A percentile compares a stretch with the other conserved stretches of the same genome.
These are phyloP conservation scores for Dryadomyces sulphureus DNA, from an alignment of 2,329 filamentous ascomycete species.

Conservation along the genomic window DNA sequence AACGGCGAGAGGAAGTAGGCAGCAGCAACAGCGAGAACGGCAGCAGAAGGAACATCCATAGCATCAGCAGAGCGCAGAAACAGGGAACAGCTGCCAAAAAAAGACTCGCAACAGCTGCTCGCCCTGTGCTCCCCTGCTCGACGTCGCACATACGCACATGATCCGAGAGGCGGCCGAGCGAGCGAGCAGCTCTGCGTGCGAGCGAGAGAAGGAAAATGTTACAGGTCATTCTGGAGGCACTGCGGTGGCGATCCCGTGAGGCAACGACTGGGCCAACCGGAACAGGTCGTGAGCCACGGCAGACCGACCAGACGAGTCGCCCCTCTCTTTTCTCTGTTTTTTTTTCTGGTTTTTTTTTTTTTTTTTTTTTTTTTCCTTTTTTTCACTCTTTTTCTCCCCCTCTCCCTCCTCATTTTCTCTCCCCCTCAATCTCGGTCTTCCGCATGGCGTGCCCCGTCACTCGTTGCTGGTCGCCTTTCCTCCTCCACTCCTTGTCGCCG, in stretches of 20 bases:
- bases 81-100: neutral
- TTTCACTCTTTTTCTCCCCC: too few species aligned
- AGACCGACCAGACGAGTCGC: neutral
- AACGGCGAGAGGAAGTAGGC: neutral
- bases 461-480: neutral
- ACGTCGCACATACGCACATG: neutral
- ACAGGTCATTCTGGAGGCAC: neutral
- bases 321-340: neutral
- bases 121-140: neutral
- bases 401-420: too few species aligned
- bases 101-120: neutral
- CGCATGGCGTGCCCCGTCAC: neutral
- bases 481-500: neutral
- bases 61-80: neutral
- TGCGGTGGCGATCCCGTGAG: neutral
- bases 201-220: neutral
- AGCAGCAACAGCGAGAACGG: too few species aligned
- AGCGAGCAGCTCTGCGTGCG: neutral
- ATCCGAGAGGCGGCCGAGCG: neutral
- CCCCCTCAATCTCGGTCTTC: neutral
- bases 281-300: neutral
- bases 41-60: neutral
- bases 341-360: neutral
- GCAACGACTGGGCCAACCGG: neutral
- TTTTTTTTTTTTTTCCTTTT: neutral